Evolutionary conservation across 176 grass and related monocot genomes (phyloP), one percentile per base, ranked within the genome.

Genomic region (Zizania latifolia): DNA sequence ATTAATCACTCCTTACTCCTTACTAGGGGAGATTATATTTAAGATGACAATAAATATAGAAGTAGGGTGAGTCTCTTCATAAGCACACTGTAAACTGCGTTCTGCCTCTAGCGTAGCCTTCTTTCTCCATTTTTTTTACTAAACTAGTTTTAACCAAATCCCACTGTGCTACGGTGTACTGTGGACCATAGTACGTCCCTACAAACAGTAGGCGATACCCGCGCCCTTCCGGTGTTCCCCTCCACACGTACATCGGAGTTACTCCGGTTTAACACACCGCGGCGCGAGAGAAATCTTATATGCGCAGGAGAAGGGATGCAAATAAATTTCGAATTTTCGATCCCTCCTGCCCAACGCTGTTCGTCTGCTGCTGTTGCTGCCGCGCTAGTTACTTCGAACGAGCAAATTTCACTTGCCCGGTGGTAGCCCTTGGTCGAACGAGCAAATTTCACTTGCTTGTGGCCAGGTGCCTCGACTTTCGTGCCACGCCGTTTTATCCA

Each of bases 301-400:
- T 10, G 67, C 0, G 55, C 8, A 40, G 36, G 54, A 27, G 5
- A 36, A 36, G 24, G 71, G 14, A 26, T 17, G 33, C 16, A 58
- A 12, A 33, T 30, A 38, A 23, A 48, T 50, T 73, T 29, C 2
- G 10, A 56, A 37, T 27, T 22, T 2, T 21, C 29, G n/a, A 29
- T 34, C 22, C 45, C 28, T 11, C 11, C 17, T 46, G 38, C 72
- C 8, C 13, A 9, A 31, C 9, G 32, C 40, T 50, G 15, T 6
- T 41, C 24, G 66, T 24, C 45, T 37, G 10, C 16, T 10, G 62
- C n/a, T 29, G 56, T 24, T 37, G 15, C 33, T 32, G 50, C 62
- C 55, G 72, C 64, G 38, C 35, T 15, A 28, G 50, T 40, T 38
- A 65, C 38, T 56, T 43, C 28, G 35, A 83, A 78, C 48, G 33